Conservation (phyloP, 75 land plant species). For the Ceratopteris richardii region DNA sequence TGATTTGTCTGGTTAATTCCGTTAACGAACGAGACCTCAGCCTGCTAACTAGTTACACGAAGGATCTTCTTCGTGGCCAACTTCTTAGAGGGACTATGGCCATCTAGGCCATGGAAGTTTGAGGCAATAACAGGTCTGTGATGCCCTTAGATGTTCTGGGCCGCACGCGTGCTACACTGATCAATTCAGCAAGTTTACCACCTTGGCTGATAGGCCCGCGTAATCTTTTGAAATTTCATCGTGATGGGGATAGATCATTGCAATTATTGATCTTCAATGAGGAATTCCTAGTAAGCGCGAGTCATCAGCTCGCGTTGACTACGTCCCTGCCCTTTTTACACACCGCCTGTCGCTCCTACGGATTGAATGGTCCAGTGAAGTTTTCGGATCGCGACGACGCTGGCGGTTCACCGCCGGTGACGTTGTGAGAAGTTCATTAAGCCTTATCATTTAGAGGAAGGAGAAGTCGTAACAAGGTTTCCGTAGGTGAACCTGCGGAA, state of each 20-base stretch:
- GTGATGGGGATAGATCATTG: slow-evolving; percentile 45
- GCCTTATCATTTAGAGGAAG: too few relatives aligned
- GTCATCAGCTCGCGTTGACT: slow-evolving; percentile 47
- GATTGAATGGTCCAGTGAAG: slow-evolving; percentile 32
- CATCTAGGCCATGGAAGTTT: slow-evolving; percentile 68
- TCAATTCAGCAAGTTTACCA: slow-evolving; percentile 10
- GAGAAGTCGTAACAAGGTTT: too few relatives aligned
- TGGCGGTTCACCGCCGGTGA: slow-evolving; percentile 8
- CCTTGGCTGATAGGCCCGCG: slow-evolving; percentile 1
- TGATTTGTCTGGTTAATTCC: slow-evolving; percentile 39
- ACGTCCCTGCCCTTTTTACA: slow-evolving; percentile 41
- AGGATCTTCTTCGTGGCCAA: slow-evolving; percentile 28
- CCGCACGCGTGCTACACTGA: slow-evolving; percentile 54
- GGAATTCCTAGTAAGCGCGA: slow-evolving; percentile 44
- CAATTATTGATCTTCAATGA: slow-evolving; percentile 45
- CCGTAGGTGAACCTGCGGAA: too few relatives aligned
- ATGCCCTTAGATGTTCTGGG: slow-evolving; percentile 68
- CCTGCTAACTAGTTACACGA: slow-evolving; percentile 15
- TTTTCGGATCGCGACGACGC: slow-evolving; percentile 22
- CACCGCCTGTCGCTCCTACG: slow-evolving; percentile 37
- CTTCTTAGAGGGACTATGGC: slow-evolving; percentile 74
- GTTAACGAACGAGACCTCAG: slow-evolving; percentile 23
- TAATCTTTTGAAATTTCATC: slow-evolving; percentile 6
- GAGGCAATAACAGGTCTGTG: slow-evolving; percentile 79
- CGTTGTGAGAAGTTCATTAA: slow-evolving; percentile 31